Evolutionary conservation across 2,329 filamentous ascomycete genomes (phyloP).

Genomic region (Calonectria ilicicola): DNA sequence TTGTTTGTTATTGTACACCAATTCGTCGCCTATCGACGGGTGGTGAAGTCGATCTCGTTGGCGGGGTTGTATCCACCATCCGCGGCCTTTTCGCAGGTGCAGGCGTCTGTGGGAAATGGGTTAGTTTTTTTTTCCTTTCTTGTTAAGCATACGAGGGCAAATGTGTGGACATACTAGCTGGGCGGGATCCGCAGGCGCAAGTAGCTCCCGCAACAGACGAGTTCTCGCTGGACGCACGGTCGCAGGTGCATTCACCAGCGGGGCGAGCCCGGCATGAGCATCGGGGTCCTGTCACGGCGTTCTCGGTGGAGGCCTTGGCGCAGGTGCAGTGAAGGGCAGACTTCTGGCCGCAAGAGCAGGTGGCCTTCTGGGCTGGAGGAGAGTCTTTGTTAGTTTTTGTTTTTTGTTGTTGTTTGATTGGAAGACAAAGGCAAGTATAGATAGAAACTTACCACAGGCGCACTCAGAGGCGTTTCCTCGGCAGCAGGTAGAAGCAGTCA

Average conservation of each 20-base stretch:
- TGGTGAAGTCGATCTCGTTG: constrained; percentile 90
- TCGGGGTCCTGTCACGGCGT: constrained; percentile 76
- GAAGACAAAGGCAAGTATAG: background rate
- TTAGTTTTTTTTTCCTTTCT: constrained; percentile 23
- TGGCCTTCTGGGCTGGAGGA: constrained; percentile 69
- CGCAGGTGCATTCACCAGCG: constrained; percentile 85
- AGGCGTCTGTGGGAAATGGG: constrained; percentile 63
- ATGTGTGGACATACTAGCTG: constrained; percentile 67
- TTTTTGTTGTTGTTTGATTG: background rate
- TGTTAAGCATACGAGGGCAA: background rate
- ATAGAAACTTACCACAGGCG: constrained; percentile 64
- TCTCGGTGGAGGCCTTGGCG: constrained; percentile 81
- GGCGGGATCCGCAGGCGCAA: constrained; percentile 83
- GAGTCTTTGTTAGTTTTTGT: constrained; percentile 14
- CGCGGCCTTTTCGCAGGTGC: constrained; percentile 84
- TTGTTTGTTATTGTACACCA: background rate
- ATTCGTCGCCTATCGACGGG: constrained; percentile 50
- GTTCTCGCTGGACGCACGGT: constrained; percentile 79
- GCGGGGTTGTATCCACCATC: constrained; percentile 70
- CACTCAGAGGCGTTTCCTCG: constrained; percentile 65
- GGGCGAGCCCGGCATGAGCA: constrained; percentile 88
- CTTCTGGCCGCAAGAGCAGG: constrained; percentile 91
- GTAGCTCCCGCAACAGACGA: constrained; percentile 66
- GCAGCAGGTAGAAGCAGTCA: constrained; percentile 65
- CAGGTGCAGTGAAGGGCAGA: constrained; percentile 89